Base-by-base conservation (phyloP, 1,284 basidiomycete species). In the Sphagnurus paluster region DNA sequence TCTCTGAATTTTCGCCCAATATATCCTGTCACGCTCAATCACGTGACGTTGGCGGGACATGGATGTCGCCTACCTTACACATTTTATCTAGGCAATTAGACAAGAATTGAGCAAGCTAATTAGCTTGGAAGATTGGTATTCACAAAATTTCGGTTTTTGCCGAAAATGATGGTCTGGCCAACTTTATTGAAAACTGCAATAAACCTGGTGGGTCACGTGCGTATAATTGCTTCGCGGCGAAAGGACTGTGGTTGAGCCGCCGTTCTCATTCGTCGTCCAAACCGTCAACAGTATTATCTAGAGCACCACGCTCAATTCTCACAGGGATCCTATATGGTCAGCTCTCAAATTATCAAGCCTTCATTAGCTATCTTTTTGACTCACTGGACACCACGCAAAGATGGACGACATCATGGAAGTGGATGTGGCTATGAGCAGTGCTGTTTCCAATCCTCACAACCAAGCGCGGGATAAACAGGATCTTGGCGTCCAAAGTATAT, bases 341-440 rank as follows among this genome's bases (percentile, higher is more conserved):
- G 35, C 35, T 8, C 17, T 36, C 29, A 23, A 19, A 25, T 9
- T 35, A 14, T 24, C n/a, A 8, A 11, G 28, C 24, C 29, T 39
- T 28, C 9, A 29, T 23, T 33, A 26, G 32, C 8, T 20, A n/a
- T 36, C 28, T 2, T 37, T 28, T 19, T 32, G 3, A 44, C 29
- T 20, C 16, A 5, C 21, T n/a, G 9, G 34, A 11, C 19, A 14
- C 30, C 19, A 30, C 34, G 35, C 28, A 33, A 44, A 62, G 53
- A 62, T 63, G 55, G 63, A 60, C 32, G 60, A 64, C 21, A 54
- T 46, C 43, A 71, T 74, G 71, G 70, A 72, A 36, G 55, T 72
- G 30, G 71, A 74, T 57, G 50, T 53, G 28, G 48, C 58, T 43
- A 56, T 60, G 54, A 58, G 56, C 43, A 39, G 42, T 29, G 32